phyloP scores from a whole-genome alignment of 441 rosid genomes.

The Sinapis alba region DNA sequence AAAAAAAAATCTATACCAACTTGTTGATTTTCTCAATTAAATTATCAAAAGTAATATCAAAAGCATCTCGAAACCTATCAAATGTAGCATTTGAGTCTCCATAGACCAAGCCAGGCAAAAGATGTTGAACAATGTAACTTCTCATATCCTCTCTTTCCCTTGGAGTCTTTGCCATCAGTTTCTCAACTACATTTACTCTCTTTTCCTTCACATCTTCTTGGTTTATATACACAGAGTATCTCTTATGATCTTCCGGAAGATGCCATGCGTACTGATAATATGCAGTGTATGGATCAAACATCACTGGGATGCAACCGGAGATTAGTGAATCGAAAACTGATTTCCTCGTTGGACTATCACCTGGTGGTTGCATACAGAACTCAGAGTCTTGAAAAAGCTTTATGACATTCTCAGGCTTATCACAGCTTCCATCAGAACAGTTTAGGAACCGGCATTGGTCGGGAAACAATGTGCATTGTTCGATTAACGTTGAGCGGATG shows the following conservation, averaged over 20 bases:
- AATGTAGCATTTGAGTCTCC: conserved; percentile 42
- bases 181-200: conserved; percentile 58
- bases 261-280: conserved; percentile 88
- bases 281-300: conserved; percentile 73
- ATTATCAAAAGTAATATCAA: conserved; percentile 55
- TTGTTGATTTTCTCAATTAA: conserved; percentile 53
- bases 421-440: conserved; percentile 52
- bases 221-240: conserved; percentile 64
- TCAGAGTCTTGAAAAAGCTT: conserved; percentile 64
- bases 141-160: conserved; percentile 64
- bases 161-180: conserved; percentile 46
- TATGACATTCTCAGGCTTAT: conserved; percentile 52
- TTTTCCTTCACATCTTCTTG: conserved; percentile 59
- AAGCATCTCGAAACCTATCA: conserved; percentile 66
- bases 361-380: conserved; percentile 81
- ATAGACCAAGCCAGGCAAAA: conserved; percentile 66
- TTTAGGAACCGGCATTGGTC: conserved; percentile 52
- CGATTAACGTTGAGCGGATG: conserved; percentile 59
- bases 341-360: conserved; percentile 79
- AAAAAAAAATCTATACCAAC: background rate
- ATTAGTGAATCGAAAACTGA: conserved; percentile 76
- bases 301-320: conserved; percentile 77
- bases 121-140: conserved; percentile 57
- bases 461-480: conserved; percentile 47
- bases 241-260: conserved; percentile 61